These are phyloP conservation scores for Metarhizium brunneum DNA, from an alignment of 2,329 filamentous ascomycete genomes.

Conservation along the genomic window DNA sequence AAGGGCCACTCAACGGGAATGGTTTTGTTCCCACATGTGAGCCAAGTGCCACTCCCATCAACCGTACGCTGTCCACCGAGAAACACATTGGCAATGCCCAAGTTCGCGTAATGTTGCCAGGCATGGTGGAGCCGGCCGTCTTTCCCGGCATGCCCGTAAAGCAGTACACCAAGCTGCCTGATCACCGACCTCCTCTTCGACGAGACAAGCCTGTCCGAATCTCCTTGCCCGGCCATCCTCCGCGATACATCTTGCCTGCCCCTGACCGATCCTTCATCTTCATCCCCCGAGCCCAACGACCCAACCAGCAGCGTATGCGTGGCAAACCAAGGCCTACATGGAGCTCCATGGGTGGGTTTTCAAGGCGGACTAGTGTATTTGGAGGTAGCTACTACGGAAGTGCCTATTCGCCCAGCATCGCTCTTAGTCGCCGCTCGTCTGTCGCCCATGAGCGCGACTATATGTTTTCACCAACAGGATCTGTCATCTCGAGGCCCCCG, in stretches of 20 bases:
- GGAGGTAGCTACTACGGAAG: slow-evolving; percentile 62
- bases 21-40: slow-evolving; percentile 46
- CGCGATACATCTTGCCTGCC: slow-evolving; percentile 86
- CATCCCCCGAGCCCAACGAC: slow-evolving; percentile 85
- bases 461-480: slow-evolving; percentile 72
- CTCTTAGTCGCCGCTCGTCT: slow-evolving; percentile 87
- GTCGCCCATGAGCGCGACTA: slow-evolving; percentile 56
- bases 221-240: slow-evolving; percentile 69
- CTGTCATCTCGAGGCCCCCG: slow-evolving; percentile 60
- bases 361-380: slow-evolving; percentile 77
- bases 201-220: slow-evolving; percentile 95
- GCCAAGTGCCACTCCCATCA: slow-evolving; percentile 56
- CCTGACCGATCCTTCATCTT: slow-evolving; percentile 93
- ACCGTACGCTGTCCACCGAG: slow-evolving; percentile 73
- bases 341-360: slow-evolving; percentile 57
- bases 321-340: slow-evolving; percentile 66
- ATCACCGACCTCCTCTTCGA: slow-evolving; percentile 86
- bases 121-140: slow-evolving; percentile 60
- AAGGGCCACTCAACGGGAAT: slow-evolving; percentile 45
- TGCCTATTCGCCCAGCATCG: slow-evolving; percentile 75
- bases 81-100: slow-evolving; percentile 77
- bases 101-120: slow-evolving; percentile 70
- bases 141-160: slow-evolving; percentile 74
- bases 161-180: slow-evolving; percentile 87
- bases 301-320: slow-evolving; percentile 71